Conservation (phyloP, 306 rosid genomes). For the Luffa aegyptiaca region DNA sequence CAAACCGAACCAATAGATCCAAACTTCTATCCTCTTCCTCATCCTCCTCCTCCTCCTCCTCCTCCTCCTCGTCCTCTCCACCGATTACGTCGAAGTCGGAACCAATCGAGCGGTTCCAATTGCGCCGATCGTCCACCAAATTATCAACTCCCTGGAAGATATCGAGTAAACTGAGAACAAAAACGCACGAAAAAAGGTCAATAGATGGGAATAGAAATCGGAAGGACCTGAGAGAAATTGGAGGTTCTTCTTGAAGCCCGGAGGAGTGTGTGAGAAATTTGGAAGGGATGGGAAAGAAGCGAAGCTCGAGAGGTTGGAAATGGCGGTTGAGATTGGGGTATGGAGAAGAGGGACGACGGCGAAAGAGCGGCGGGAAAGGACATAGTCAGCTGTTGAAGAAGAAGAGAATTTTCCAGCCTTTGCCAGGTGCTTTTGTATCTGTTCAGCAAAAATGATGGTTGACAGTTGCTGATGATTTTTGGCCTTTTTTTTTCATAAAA, state of each 20-base stretch:
- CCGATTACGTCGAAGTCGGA: conserved; percentile 15
- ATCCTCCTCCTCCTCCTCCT: conserved; percentile 24
- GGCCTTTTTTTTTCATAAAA: neutral
- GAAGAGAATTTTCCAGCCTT: neutral
- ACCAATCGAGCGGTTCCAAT: conserved; percentile 37
- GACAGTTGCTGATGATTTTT: neutral
- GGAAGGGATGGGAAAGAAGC: neutral
- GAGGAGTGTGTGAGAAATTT: conserved; percentile 4
- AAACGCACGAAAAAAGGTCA: neutral
- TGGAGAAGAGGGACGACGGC: neutral
- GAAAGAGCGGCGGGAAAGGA: conserved; percentile 1
- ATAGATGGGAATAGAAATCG: neutral
- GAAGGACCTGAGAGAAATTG: conserved; percentile 35
- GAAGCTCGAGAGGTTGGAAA: neutral
- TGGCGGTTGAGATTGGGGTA: neutral
- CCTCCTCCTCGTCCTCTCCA: conserved; percentile 31
- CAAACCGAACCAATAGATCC: conserved; percentile 56
- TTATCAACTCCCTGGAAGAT: conserved; percentile 32
- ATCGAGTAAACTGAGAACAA: neutral
- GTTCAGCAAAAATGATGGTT: neutral
- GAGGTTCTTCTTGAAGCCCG: conserved; percentile 35
- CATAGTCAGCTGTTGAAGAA: conserved; percentile 1
- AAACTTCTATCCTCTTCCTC: conserved; percentile 65
- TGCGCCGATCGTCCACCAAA: conserved; percentile 35
- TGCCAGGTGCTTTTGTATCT: neutral